Percentiles rank a stretch among this genome's conserved stretches.
phyloP scores from a whole-genome alignment of 371 early-diverging fungal genomes.

The Mucor saturninus region DNA sequence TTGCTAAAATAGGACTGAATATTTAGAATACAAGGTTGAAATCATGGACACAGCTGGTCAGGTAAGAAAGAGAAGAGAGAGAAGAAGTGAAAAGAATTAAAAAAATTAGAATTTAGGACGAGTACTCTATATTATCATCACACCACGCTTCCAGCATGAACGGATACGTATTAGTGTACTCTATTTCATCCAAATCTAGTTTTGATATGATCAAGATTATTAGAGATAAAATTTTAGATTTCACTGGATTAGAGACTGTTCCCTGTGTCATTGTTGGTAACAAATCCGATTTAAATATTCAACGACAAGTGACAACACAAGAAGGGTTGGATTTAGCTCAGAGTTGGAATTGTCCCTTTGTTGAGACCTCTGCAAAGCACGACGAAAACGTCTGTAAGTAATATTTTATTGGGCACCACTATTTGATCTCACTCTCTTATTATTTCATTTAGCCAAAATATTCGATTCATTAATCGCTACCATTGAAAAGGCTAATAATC shows the following conservation, averaged over 20 bases:
- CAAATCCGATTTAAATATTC: conserved; percentile 85
- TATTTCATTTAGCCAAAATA: conserved; percentile 52
- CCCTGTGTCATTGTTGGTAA: conserved; percentile 93
- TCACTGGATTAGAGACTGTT: conserved; percentile 89
- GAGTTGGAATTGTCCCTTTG: conserved; percentile 83
- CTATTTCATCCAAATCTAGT: conserved; percentile 83
- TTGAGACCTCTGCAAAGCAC: conserved; percentile 92
- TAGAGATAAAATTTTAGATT: conserved; percentile 94
- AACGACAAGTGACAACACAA: conserved; percentile 79
- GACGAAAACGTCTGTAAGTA: conserved; percentile 85
- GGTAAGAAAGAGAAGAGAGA: neutral
- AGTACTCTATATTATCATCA: conserved; percentile 90
- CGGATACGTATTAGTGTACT: conserved; percentile 94
- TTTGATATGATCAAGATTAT: conserved; percentile 91
- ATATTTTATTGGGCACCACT: neutral
- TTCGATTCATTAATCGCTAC: conserved; percentile 72
- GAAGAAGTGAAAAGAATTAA: conserved; percentile 18
- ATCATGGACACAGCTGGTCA: conserved; percentile 98
- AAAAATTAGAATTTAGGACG: conserved; percentile 62
- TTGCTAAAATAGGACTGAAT: too few relatives aligned
- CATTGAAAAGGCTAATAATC: conserved; percentile 70
- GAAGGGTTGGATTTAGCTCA: conserved; percentile 81
- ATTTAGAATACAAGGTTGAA: conserved; percentile 78
- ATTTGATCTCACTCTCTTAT: too few relatives aligned
- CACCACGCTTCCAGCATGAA: conserved; percentile 91